phyloP scores from a whole-genome alignment of 805 yeast genomes.

The Wickerhamiella qilinensis region DNA sequence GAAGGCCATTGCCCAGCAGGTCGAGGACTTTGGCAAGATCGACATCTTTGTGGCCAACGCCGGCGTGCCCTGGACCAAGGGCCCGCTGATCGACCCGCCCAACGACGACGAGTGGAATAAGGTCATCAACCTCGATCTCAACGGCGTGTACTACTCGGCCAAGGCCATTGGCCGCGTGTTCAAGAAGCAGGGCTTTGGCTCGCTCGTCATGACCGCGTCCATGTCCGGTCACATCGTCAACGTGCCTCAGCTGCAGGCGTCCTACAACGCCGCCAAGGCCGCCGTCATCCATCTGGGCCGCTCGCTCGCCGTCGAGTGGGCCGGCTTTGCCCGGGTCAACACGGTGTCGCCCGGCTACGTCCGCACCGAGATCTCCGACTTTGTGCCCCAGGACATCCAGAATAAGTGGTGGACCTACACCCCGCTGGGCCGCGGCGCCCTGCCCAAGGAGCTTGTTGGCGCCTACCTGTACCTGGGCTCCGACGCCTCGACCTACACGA shows the following conservation, averaged over 20 bases:
- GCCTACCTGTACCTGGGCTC: conserved; percentile 69
- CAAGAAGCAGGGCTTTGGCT: conserved; percentile 61
- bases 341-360: conserved; percentile 74
- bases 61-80: conserved; percentile 73
- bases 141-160: conserved; percentile 71
- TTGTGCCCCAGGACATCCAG: conserved; percentile 29
- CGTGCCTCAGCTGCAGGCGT: conserved; percentile 74
- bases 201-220: conserved; percentile 71
- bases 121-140: conserved; percentile 57
- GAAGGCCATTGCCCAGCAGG: conserved; percentile 33
- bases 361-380: conserved; percentile 46
- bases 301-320: conserved; percentile 79
- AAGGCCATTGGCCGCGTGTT: conserved; percentile 60
- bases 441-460: conserved; percentile 60
- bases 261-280: conserved; percentile 76
- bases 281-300: conserved; percentile 60
- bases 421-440: conserved; percentile 51
- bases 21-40: conserved; percentile 58
- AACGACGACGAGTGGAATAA: conserved; percentile 53
- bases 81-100: conserved; percentile 34
- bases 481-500: conserved; percentile 64
- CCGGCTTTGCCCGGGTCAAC: conserved; percentile 68
- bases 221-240: conserved; percentile 82
- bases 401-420: conserved; percentile 29
- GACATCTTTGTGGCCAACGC: conserved; percentile 85